phyloP scores from a whole-genome alignment of 2,329 filamentous ascomycete genomes.

The Trichoderma afroharzianum region DNA sequence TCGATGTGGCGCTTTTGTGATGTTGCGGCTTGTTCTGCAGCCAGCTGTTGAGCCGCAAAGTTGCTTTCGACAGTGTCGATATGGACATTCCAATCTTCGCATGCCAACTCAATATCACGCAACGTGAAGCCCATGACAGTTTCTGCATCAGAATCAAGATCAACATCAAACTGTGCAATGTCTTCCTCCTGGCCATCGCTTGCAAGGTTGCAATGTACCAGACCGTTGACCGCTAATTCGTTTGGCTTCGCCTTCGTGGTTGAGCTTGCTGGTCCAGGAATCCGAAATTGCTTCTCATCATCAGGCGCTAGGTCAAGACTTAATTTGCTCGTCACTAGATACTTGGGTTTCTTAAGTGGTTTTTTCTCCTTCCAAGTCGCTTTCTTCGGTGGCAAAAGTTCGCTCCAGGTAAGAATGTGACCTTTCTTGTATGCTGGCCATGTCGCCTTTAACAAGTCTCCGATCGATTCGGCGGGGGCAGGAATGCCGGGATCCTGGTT shows the following conservation, averaged over 20 bases:
- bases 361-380: slow-evolving; percentile 76
- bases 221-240: slow-evolving; percentile 46
- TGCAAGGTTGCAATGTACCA: slow-evolving; percentile 44
- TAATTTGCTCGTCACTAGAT: slow-evolving; percentile 81
- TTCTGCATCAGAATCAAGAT: slow-evolving; percentile 56
- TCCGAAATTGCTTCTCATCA: slow-evolving; percentile 79
- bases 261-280: slow-evolving; percentile 57
- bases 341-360: slow-evolving; percentile 73
- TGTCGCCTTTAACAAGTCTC: slow-evolving; percentile 72
- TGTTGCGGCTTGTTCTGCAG: slow-evolving; percentile 31
- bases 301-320: slow-evolving; percentile 82
- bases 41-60: slow-evolving; percentile 32
- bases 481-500: slow-evolving; percentile 64
- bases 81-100: slow-evolving; percentile 76
- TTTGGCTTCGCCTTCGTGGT: slow-evolving; percentile 55
- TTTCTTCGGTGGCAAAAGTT: slow-evolving; percentile 76
- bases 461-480: slow-evolving; percentile 66
- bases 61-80: slow-evolving; percentile 47
- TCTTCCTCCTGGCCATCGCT: slow-evolving; percentile 34
- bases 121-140: slow-evolving; percentile 71
- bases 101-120: slow-evolving; percentile 79
- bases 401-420: slow-evolving; percentile 72
- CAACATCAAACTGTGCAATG: slow-evolving; percentile 43
- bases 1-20: slow-evolving; percentile 32
- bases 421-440: slow-evolving; percentile 80